Evolutionary conservation across 345 rosid species (phyloP).

Genomic region (Corchorus olitorius): DNA sequence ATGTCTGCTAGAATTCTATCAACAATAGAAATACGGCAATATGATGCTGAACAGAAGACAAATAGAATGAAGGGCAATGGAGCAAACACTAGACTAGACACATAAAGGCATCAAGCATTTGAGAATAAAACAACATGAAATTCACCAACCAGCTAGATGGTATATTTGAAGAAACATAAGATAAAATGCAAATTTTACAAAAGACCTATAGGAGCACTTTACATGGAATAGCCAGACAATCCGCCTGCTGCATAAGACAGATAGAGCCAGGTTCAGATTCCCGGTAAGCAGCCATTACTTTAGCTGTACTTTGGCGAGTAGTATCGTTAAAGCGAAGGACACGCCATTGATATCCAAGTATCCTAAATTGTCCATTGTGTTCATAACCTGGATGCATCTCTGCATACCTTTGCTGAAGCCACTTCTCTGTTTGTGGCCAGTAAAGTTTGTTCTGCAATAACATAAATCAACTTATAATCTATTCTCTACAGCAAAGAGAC

Average conservation of each 20-base stretch:
- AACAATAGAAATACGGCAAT: neutral
- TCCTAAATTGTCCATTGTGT: conserved; percentile 40
- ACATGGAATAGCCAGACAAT: conserved; percentile 93
- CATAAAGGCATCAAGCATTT: neutral
- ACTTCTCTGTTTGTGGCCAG: conserved; percentile 76
- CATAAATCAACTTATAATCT: neutral
- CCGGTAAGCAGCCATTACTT: conserved; percentile 75
- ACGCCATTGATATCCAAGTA: conserved; percentile 92
- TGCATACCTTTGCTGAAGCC: conserved; percentile 67
- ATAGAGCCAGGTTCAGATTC: conserved; percentile 52
- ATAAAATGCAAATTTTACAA: neutral
- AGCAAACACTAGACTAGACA: neutral
- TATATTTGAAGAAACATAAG: neutral
- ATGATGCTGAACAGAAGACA: neutral
- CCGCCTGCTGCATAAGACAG: conserved; percentile 75
- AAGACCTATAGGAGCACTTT: conserved; percentile 19
- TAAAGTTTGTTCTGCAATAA: conserved; percentile 49
- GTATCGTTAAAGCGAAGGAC: conserved; percentile 74
- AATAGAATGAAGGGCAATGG: neutral
- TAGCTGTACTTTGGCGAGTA: conserved; percentile 86
- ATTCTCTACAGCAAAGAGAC: neutral
- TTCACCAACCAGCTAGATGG: neutral
- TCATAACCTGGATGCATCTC: conserved; percentile 40
- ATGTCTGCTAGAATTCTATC: neutral
- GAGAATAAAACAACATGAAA: neutral